phyloP scores from a whole-genome alignment of 2,329 filamentous ascomycete species.

The Elsinoe necatrix region DNA sequence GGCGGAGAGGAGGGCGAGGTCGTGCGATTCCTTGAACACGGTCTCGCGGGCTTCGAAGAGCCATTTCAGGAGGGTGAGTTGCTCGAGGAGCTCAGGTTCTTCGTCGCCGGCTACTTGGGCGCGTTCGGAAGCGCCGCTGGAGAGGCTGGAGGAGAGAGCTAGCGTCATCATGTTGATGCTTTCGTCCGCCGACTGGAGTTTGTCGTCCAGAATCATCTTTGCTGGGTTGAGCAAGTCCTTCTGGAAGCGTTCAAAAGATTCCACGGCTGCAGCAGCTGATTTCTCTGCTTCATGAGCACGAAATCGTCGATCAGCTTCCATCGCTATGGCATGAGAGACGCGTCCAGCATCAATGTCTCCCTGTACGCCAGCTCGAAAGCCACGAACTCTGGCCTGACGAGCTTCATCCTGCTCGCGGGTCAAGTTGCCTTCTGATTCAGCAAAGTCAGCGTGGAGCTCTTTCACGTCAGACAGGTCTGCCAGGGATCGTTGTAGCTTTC shows the following conservation, averaged over 20 bases:
- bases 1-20: conserved; percentile 41
- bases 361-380: conserved; percentile 67
- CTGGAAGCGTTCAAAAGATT: conserved; percentile 53
- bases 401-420: conserved; percentile 32
- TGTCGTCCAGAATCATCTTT: conserved; percentile 67
- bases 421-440: not conserved
- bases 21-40: conserved; percentile 75
- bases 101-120: conserved; percentile 94
- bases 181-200: conserved; percentile 63
- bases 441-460: conserved; percentile 36
- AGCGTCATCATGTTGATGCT: conserved; percentile 70
- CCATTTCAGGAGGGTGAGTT: conserved; percentile 92
- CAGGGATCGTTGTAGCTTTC: conserved; percentile 66
- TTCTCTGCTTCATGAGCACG: conserved; percentile 15
- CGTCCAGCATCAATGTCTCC: conserved; percentile 67
- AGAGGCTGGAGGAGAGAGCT: conserved; percentile 24
- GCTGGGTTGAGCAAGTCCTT: conserved; percentile 72
- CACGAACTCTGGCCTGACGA: conserved; percentile 43
- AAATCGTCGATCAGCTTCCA: conserved; percentile 51
- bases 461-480: conserved; percentile 51
- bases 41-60: conserved; percentile 89
- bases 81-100: conserved; percentile 85
- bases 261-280: conserved; percentile 51
- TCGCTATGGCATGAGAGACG: conserved; percentile 75
- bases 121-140: conserved; percentile 41